Base-by-base conservation (phyloP, 208 protist species). In the Leishmania braziliensis region DNA sequence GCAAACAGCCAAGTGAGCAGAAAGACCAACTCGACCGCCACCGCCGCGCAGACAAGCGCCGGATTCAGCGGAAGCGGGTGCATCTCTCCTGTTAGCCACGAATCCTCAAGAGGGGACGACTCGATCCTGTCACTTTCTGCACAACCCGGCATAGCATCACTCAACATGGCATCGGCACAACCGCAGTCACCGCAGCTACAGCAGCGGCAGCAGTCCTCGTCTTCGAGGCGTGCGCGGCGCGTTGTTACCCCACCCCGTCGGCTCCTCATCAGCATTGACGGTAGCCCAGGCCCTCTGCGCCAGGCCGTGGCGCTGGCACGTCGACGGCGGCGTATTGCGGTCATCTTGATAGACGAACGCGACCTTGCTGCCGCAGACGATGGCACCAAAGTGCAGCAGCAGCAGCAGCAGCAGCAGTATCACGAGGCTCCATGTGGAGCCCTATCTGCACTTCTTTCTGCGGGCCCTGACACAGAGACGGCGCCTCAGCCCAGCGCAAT, bases 271-370 rank as follows among this genome's bases (percentile, higher is more conserved):
- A 85, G 82, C 65, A 79, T 85, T 48, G 76, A 71, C 54, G 66
- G 71, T 23, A 82, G 79, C 65, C 39, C 51, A 12, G 76, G 50
- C 23, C 46, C 79, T 39, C n/a, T 75, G 43, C 78, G 82, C 36
- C 77, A 85, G 72, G 82, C 82, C 8, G 77, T 85, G 33, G 83
- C 83, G 6, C 76, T 82, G 39, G 83, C 78, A 12, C 83, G 74
- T 8, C 78, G 78, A 9, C 73, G 74, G 14, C 78, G 77, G 14
- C 83, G 83, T 10, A 50, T 86, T 8, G 83, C 83, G 5, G 63
- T 86, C 29, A 75, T 86, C 23, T 43, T 86, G 23, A 77, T 86
- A 56, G 83, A 86, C 16, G 83, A 86, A 48, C 60, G 83, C 18
- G 78, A 86, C 39, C 9, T 75, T 10, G 39, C 58, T 26, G 36